Base-by-base conservation (phyloP, 306 rosid genomes). In the Vigna hirtella region DNA sequence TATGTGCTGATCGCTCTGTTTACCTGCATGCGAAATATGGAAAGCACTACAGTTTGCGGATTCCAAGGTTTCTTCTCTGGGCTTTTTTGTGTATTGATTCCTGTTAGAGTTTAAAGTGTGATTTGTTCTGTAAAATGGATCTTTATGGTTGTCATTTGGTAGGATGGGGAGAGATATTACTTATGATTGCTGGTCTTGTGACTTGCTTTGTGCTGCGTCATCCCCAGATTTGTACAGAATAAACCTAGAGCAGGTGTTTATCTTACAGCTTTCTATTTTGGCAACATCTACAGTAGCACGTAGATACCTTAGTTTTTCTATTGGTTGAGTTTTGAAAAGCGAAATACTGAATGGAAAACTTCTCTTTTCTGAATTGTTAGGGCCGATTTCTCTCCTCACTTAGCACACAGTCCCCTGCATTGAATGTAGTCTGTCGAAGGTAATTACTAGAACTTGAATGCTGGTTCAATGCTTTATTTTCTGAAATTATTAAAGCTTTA, bases 121-220 rank as follows among this genome's bases (percentile, higher is more conserved):
- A 30, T 70, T 61, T 50, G 20, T 81, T 58, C 49, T 48, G 32
- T 40, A 51, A 32, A 22, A 28, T 20, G 40, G 49, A 24, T 58
- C 6, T 72, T 49, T 50, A 62, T 67, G 80, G 77, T 82, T 74
- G 63, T 56, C 43, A 47, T 69, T 74, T 81, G 79, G 67, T 92
- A 94, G 98, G 88, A 85, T 95, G 98, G 98, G 98, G 69, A 89
- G 98, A 80, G 91, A 89, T 83, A 78, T 91, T 47, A 82, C 85
- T 20, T 95, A 89, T 85, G 98, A 92, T 82, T 64, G 82, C 85
- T 95, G 98, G 98, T 88, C 98, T 38, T 93, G 96, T 69, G 98
- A 95, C 84, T 87, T 95, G 89, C 95, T 95, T 66, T 95, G 98
- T 88, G 98, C 98, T 51, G 97, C 98, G 17, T 95, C 98, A 22